Evolutionary conservation across 2,329 filamentous ascomycete species (phyloP).

Genomic region (Ampelomyces quisqualis): DNA sequence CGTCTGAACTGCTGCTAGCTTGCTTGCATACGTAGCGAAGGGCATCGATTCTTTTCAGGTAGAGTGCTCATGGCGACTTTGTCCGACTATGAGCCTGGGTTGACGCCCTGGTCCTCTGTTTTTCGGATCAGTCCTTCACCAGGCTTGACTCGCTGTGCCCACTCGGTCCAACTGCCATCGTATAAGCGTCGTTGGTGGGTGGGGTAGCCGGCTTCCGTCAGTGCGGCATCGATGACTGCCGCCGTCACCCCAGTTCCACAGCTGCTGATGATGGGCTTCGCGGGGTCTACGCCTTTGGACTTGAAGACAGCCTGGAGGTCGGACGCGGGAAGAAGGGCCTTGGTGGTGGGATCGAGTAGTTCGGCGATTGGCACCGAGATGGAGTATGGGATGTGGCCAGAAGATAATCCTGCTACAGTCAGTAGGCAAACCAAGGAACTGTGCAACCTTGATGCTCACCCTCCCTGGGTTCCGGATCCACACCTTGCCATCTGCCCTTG

Average conservation of each 20-base stretch:
- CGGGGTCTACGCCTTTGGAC: conserved; percentile 74
- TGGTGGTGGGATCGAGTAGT: conserved; percentile 79
- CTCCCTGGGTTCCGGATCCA: conserved; percentile 80
- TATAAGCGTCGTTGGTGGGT: conserved; percentile 74
- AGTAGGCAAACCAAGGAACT: conserved; percentile 1
- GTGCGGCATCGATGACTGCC: conserved; percentile 81
- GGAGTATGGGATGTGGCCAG: conserved; percentile 88
- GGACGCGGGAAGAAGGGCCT: conserved; percentile 71
- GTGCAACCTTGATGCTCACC: conserved; percentile 47
- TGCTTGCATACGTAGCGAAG: neutral
- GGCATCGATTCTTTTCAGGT: conserved; percentile 12
- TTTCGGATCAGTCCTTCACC: conserved; percentile 65
- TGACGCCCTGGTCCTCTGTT: conserved; percentile 22
- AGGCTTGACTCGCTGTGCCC: conserved; percentile 65
- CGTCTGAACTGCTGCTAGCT: conserved; percentile 15
- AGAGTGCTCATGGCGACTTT: no score
- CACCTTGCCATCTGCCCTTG: conserved; percentile 75
- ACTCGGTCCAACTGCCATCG: conserved; percentile 97
- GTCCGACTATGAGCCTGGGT: conserved; percentile 1
- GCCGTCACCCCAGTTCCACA: conserved; percentile 96
- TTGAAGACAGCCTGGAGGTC: conserved; percentile 75
- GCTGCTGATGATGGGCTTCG: conserved; percentile 78
- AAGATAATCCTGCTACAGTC: conserved; percentile 59
- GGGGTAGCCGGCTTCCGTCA: conserved; percentile 76
- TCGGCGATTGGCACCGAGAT: conserved; percentile 78